Evolutionary conservation across 352 stramenopile genomes (phyloP), one percentile per base, ranked within the genome.

Genomic region (Phytophthora lateralis): DNA sequence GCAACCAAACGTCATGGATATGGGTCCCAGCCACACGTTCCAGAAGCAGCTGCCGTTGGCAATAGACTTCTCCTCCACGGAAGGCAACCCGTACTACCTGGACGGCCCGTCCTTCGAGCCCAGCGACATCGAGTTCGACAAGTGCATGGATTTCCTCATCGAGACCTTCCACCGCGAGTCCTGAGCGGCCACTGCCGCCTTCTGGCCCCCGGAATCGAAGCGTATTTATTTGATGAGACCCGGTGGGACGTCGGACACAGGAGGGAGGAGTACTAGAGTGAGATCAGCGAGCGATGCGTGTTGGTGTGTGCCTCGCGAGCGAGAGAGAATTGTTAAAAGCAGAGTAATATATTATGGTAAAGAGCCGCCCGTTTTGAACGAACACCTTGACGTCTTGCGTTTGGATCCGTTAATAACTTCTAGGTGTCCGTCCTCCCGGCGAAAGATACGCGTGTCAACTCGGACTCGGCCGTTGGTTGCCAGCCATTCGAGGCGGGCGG

Each of bases 111-210:
- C 60, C 14, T 78, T 69, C 57, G 78, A 89, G 54, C 72, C 70
- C 11, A 74, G 71, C 55, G 82, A 91, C 54, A 73, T 91, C 27
- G 79, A 86, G 61, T 91, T 91, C 51, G 82, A 89, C 60, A 88
- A 89, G 58, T 91, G 79, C 57, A 91, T 91, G 65, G 82, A 91
- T 61, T 91, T 91, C 52, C 68, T 91, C 43, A 91, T 91, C 69
- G 79, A 85, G 59, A 86, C 80, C 7, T 80, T 88, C 67, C 77
- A 87, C 55, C 75, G 73, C 57, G 77, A 87, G 39, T 56, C 57
- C 4, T 83, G 71, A 59, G 51, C 32, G 35, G 30, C 27, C n/a
- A 38, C 11, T 27, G 43, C 17, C 20, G 32, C 50, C 34, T 32
- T 35, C 21, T 41, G 47, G 14, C 60, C 47, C 41, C 43, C 37